Evolutionary conservation across 2,329 filamentous ascomycete species (phyloP), one percentile per base, ranked within the genome.

Genomic region (Parasarocladium wereldwijsianum): DNA sequence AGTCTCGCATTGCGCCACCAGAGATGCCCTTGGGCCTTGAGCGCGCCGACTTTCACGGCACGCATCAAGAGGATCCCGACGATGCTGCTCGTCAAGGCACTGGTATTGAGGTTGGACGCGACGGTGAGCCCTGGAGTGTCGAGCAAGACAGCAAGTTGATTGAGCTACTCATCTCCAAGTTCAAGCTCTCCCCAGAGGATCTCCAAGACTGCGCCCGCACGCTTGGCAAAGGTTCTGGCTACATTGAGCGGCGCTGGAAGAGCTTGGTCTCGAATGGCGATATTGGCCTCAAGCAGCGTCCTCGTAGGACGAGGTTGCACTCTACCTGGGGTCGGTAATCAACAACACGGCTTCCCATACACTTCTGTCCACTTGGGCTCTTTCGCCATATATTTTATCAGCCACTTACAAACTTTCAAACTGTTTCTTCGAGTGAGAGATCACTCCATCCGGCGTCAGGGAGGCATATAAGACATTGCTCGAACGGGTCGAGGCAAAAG

Each of bases 141-240:
- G 72, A 77, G 38, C 71, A 78, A 36, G 73, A 78, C 46, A 60
- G 70, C 34, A 58, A 75, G 34, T 57, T 79, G 2, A 68, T 78
- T n/a, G 71, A 77, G 50, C 59, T 78, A 12, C 70, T 79, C 22
- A 56, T 78, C 5, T 70, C 75, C 45, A 77, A 77, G 54, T 58
- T 78, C 32, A 67, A 66, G 50, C 58, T 79, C 14, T 65, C 64
- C 40, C 75, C 70, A 50, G 59, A 62, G 29, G 71, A 78, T 34
- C 77, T 72, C 73, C 68, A 75, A 35, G 72, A 78, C 44, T 77
- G 72, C 47, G 73, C 72, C 24, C 60, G 70, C 35, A 71, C 60
- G 39, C 55, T 78, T 6, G 72, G 73, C 36, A 70, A 65, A 41
- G 70, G 76, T 49, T 57, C 66, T 30, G 55, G 60, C 34, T 66